Evolutionary conservation across 805 yeast species (phyloP).

Genomic region (Cyberlindnera sargentensis): DNA sequence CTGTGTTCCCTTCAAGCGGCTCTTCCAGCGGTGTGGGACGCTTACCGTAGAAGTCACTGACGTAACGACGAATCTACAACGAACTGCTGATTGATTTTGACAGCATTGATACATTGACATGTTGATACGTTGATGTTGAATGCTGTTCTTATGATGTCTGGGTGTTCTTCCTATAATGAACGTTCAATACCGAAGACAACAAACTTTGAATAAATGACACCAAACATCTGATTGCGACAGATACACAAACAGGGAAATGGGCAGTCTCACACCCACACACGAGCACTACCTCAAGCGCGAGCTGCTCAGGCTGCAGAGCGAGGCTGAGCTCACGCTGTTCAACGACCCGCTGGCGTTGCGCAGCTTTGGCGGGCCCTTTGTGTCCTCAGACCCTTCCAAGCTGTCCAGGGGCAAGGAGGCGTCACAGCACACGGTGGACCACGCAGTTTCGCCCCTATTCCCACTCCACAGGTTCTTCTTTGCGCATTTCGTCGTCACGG

Average conservation of each 20-base stretch:
- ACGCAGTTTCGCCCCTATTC: slow-evolving; percentile 27
- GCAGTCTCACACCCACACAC: slow-evolving; percentile 47
- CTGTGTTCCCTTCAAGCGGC: slow-evolving; percentile 42
- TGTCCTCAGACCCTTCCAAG: slow-evolving; percentile 34
- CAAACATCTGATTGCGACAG: too few relatives aligned
- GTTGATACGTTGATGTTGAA: too few relatives aligned
- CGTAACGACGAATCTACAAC: slow-evolving; percentile 35
- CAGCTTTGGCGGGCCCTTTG: slow-evolving; percentile 74
- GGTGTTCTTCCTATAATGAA: too few relatives aligned
- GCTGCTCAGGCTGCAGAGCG: slow-evolving; percentile 54
- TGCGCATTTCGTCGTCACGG: slow-evolving; percentile 50
- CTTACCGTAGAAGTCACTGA: slow-evolving; percentile 17
- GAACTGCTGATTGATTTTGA: too few relatives aligned
- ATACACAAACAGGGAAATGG: neutral
- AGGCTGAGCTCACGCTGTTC: slow-evolving; percentile 52
- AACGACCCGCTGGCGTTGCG: slow-evolving; percentile 58
- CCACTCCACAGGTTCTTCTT: slow-evolving; percentile 70
- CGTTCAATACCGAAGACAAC: too few relatives aligned
- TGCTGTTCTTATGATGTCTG: too few relatives aligned
- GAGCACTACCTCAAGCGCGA: slow-evolving; percentile 88
- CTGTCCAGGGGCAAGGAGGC: neutral
- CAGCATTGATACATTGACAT: too few relatives aligned
- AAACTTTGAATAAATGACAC: too few relatives aligned
- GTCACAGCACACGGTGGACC: slow-evolving; percentile 12
- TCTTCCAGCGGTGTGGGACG: slow-evolving; percentile 36